Evolutionary conservation across 768 basidiomycete species (phyloP), one percentile per base, ranked within the genome.

Genomic region (Boletus pseudo-olivaceus): DNA sequence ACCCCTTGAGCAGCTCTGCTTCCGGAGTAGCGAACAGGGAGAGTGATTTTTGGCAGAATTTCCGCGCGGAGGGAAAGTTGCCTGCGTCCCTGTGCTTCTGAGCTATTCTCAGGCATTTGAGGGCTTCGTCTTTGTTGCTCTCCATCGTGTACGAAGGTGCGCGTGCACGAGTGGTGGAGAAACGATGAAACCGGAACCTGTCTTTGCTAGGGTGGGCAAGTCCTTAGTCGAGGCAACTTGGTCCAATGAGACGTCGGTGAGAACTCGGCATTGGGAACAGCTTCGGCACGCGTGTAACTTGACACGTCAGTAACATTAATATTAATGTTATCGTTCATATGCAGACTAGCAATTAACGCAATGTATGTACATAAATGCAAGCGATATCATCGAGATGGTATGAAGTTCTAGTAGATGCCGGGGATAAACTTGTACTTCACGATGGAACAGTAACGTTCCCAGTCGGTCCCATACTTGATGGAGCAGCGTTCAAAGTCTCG

Each of bases 401-500:
- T 58, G 40, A 33, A 44, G 43, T 38, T 56, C 53, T 79, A 97
- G 73, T 94, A 98, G 55, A 97, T 68, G 35, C 82, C 82, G 17
- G 92, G 92, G 42, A 97, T 92, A 67, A 93, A 97, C 70, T 88
- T 92, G 74, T 85, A 96, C 69, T 85, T 88, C 64, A 97, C 94
- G 53, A 92, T 78, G 56, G 82, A 70, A 72, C 92, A 96, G 70
- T 94, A 93, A 47, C 82, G 81, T 19, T 93, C 90, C 93, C 93
- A 97, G 68, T 97, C 94, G 61, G 94, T 91, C 32, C 92, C 93
- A 64, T 97, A 98, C 75, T 98, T 98, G 61, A 81, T 70, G 3
- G 86, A 85, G 72, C 94, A 93, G 78, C 95, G 81, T 71, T 95
- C 96, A 71, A 98, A 97, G 78, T 99, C 97, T 49, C 97, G 85